A percentile compares a stretch with the other conserved stretches of the same genome.
Evolutionary conservation across 2,329 filamentous ascomycete genomes (phyloP).

Genomic region (Exophiala bonariae): DNA sequence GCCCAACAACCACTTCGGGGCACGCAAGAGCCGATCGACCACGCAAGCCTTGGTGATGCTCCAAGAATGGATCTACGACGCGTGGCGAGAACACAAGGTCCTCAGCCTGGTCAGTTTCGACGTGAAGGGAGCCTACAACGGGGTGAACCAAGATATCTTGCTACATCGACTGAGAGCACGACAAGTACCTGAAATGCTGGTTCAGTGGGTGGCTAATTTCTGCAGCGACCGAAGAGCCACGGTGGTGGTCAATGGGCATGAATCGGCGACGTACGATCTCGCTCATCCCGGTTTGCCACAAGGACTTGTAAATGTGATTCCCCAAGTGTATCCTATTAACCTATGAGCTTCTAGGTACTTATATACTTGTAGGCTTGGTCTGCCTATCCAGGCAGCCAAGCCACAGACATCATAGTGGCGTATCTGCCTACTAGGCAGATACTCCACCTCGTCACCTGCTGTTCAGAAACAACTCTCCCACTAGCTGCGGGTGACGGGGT

Average conservation of each 20-base stretch:
- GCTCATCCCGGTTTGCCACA: too few relatives aligned
- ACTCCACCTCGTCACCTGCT: too few relatives aligned
- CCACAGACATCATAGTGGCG: too few relatives aligned
- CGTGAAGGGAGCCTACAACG: slow-evolving; percentile 44
- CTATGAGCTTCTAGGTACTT: slow-evolving; percentile 5
- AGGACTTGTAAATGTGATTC: slow-evolving; percentile 7
- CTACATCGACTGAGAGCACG: slow-evolving; percentile 34
- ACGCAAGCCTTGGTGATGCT: slow-evolving; percentile 1
- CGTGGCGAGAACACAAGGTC: slow-evolving; percentile 29
- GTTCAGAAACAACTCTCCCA: too few relatives aligned
- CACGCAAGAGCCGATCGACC: background rate
- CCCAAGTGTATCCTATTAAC: slow-evolving; percentile 4
- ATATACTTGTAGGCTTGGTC: slow-evolving; percentile 6
- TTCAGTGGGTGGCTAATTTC: too few relatives aligned
- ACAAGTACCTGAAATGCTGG: too few relatives aligned
- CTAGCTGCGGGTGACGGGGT: too few relatives aligned
- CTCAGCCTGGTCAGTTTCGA: too few relatives aligned
- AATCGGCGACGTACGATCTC: too few relatives aligned
- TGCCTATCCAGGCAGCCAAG: slow-evolving; percentile 24
- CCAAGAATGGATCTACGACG: slow-evolving; percentile 8
- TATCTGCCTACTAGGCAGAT: too few relatives aligned
- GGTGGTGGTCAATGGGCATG: too few relatives aligned
- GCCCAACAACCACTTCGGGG: slow-evolving; percentile 9
- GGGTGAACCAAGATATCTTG: slow-evolving; percentile 38
- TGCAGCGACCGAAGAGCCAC: too few relatives aligned